These are phyloP conservation scores for Tetraselmis chui DNA, from an alignment of 139 green algal species.

Conservation along the genomic window DNA sequence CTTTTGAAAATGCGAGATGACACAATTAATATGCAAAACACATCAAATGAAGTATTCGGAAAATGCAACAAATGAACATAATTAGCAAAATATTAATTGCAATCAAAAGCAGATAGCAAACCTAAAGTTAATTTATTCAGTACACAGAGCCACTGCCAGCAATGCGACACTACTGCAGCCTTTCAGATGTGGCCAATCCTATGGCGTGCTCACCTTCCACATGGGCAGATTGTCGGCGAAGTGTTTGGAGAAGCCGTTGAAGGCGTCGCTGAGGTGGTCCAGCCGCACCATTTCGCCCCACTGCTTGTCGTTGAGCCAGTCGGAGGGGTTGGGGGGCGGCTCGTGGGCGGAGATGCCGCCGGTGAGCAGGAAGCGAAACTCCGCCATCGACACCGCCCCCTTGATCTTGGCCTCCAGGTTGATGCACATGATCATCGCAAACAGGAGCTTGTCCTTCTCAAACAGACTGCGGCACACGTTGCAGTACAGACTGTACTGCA, in stretches of 20 bases:
- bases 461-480: slow-evolving; percentile 60
- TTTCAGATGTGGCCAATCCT: too few species aligned
- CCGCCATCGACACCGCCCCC: slow-evolving; percentile 36
- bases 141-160: too few species aligned
- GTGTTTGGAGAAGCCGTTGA: slow-evolving; percentile 24
- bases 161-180: too few species aligned
- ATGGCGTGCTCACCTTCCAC: too few species aligned
- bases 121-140: too few species aligned
- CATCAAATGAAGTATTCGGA: too few species aligned
- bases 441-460: slow-evolving; percentile 82
- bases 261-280: slow-evolving; percentile 19
- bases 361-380: slow-evolving; percentile 73
- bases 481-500: slow-evolving; percentile 44
- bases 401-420: slow-evolving; percentile 43
- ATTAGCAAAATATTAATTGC: too few species aligned
- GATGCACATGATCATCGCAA: slow-evolving; percentile 52
- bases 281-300: slow-evolving; percentile 59
- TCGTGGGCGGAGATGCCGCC: slow-evolving; percentile 44
- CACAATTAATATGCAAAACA: too few species aligned
- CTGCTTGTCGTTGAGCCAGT: slow-evolving; percentile 51
- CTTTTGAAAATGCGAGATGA: too few species aligned
- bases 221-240: slow-evolving; percentile 25
- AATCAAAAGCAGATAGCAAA: too few species aligned
- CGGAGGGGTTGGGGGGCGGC: slow-evolving; percentile 30
- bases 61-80: too few species aligned